A percentile compares a stretch with the other conserved stretches of the same genome.
Conservation (phyloP, 371 early-diverging fungal species). For the Ecytonucleospora hepatopenaei region DNA sequence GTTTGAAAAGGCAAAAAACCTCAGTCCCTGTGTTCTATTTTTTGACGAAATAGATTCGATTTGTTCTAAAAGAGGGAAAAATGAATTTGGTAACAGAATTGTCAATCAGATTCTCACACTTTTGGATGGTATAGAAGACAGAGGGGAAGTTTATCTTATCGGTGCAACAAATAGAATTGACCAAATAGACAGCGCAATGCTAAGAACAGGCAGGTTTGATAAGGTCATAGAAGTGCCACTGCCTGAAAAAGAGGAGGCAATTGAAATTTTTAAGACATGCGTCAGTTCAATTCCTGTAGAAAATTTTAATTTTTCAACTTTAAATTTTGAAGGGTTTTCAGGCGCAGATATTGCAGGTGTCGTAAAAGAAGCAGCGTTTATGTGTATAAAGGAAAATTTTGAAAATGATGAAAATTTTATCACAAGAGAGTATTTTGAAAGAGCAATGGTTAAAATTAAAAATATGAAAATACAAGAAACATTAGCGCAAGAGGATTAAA, state of each 20-base stretch:
- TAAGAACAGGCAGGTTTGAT: constrained; percentile 93
- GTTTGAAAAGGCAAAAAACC: constrained; percentile 81
- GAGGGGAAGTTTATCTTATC: constrained; percentile 66
- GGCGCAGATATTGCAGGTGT: constrained; percentile 55
- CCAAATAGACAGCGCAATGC: constrained; percentile 82
- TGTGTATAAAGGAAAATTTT: constrained; percentile 45
- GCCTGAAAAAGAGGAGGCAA: constrained; percentile 59
- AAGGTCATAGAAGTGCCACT: constrained; percentile 79
- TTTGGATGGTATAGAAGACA: constrained; percentile 79
- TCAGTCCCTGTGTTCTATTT: constrained; percentile 75
- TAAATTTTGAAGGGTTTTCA: constrained; percentile 48
- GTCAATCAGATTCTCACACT: constrained; percentile 93
- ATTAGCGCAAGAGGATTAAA: neutral
- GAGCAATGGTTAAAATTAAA: constrained; percentile 6
- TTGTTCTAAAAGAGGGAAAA: constrained; percentile 62
- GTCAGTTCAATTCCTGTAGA: constrained; percentile 37
- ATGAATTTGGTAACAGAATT: constrained; percentile 63
- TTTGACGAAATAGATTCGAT: constrained; percentile 98
- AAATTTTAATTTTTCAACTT: constrained; percentile 23
- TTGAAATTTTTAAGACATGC: constrained; percentile 54
- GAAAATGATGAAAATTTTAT: constrained; percentile 20
- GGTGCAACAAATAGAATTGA: constrained; percentile 96
- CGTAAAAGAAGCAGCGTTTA: constrained; percentile 48
- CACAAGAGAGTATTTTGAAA: constrained; percentile 8
- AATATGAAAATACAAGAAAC: constrained; percentile 14